These are phyloP conservation scores for Amanita inopinata DNA, from an alignment of 768 basidiomycete genomes.

Conservation along the genomic window DNA sequence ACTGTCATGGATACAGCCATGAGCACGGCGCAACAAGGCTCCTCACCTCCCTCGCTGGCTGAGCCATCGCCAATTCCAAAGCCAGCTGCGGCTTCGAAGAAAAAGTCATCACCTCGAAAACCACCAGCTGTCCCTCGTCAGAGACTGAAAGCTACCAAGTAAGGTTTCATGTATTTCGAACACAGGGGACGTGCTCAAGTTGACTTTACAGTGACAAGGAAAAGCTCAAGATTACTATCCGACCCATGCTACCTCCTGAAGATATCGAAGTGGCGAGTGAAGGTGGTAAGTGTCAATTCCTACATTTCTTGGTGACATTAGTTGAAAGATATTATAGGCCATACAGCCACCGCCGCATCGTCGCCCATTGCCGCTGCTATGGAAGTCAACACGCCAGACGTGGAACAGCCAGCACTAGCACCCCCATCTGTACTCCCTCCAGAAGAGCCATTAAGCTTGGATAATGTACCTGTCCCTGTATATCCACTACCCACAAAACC, in stretches of 20 bases:
- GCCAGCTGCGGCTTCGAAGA: conserved; percentile 35
- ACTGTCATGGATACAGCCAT: conserved; percentile 2
- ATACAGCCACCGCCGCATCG: conserved; percentile 63
- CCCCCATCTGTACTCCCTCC: conserved; percentile 20
- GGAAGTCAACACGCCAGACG: conserved; percentile 28
- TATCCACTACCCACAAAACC: conserved; percentile 79
- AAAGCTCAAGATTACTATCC: conserved; percentile 23
- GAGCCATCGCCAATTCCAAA: conserved; percentile 6
- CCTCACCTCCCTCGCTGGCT: conserved; percentile 12
- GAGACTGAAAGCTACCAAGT: conserved; percentile 28
- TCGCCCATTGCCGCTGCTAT: conserved; percentile 51
- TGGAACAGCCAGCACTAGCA: conserved; percentile 29
- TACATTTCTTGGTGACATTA: conserved; percentile 8
- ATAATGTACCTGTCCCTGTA: conserved; percentile 53
- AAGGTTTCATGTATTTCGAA: conserved; percentile 11
- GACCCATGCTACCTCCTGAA: conserved; percentile 30
- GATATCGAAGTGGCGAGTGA: conserved; percentile 52
- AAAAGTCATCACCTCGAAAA: conserved; percentile 39
- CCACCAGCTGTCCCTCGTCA: conserved; percentile 26
- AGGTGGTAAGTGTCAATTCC: conserved; percentile 27
- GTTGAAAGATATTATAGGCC: conserved; percentile 26
- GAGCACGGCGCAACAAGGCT: background rate
- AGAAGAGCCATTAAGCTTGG: conserved; percentile 41
- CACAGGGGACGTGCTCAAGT: conserved; percentile 7
- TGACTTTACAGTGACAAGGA: conserved; percentile 12